phyloP scores from a whole-genome alignment of 2,329 filamentous ascomycete species.

The Tolypocladium ovalisporum region DNA sequence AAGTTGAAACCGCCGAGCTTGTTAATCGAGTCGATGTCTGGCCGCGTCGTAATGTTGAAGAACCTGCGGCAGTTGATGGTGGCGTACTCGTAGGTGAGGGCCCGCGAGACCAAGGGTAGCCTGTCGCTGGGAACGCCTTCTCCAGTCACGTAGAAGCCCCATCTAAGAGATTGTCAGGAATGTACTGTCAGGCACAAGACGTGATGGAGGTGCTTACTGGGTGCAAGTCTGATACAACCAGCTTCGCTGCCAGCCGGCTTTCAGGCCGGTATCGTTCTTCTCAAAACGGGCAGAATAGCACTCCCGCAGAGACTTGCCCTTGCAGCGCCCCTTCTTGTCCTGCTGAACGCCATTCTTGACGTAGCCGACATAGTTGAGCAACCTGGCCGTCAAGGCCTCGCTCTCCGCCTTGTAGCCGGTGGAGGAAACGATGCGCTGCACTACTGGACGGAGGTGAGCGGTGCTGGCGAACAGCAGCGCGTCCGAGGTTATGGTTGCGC shows the following conservation, averaged over 20 bases:
- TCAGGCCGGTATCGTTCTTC: constrained; percentile 10
- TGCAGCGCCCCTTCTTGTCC: constrained; percentile 8
- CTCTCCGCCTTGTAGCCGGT: constrained; percentile 29
- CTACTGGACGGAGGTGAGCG: constrained; percentile 20
- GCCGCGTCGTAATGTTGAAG: constrained; percentile 57
- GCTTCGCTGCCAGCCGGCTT: constrained; percentile 18
- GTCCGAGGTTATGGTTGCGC: constrained; percentile 31
- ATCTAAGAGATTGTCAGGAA: constrained; percentile 32
- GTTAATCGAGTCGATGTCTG: constrained; percentile 59
- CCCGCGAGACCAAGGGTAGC: constrained; percentile 61
- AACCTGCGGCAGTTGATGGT: constrained; percentile 51
- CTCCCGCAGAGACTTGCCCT: constrained; percentile 12
- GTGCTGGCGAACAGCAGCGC: constrained; percentile 30
- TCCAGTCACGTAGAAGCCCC: constrained; percentile 71
- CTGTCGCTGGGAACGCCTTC: constrained; percentile 53
- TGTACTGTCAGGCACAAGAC: background rate
- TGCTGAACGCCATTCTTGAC: constrained; percentile 21
- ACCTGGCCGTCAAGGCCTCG: constrained; percentile 25
- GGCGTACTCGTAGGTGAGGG: constrained; percentile 52
- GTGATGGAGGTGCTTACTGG: constrained; percentile 25
- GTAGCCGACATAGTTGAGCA: constrained; percentile 43
- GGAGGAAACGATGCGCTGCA: constrained; percentile 26
- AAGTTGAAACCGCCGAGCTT: constrained; percentile 65
- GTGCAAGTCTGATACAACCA: constrained; percentile 47
- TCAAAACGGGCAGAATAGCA: constrained; percentile 19